phyloP scores from a whole-genome alignment of 768 basidiomycete species.

The Mycena latifolia region DNA sequence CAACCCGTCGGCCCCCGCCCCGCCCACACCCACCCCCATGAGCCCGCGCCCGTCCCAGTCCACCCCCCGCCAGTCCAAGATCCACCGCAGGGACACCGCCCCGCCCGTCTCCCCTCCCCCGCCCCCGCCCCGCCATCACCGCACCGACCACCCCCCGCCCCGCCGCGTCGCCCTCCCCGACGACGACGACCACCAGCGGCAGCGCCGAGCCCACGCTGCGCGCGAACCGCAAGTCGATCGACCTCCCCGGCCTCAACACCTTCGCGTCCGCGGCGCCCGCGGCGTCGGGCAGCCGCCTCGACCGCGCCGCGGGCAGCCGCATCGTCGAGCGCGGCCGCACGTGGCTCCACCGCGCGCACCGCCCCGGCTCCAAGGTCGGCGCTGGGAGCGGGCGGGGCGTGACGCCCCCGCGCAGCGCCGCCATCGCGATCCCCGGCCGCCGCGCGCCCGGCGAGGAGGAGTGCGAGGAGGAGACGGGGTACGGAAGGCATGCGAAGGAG shows the following conservation, averaged over 20 bases:
- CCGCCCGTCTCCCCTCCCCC: background rate
- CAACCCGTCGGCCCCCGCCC: background rate
- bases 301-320: conserved; percentile 1
- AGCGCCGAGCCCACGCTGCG: conserved; percentile 12
- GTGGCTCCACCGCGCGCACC: conserved; percentile 21
- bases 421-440: conserved; percentile 26
- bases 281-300: too few species aligned
- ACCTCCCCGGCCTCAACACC: conserved; percentile 36
- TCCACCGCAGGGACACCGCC: background rate
- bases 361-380: too few species aligned
- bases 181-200: too few species aligned
- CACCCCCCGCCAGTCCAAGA: background rate
- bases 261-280: conserved; percentile 15
- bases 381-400: too few species aligned
- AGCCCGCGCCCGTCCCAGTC: conserved; percentile 2
- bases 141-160: background rate
- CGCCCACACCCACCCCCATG: background rate
- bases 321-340: conserved; percentile 26
- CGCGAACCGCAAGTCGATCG: conserved; percentile 36
- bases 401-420: conserved; percentile 19
- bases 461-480: conserved; percentile 28
- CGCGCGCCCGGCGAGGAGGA: background rate
- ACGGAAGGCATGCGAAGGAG: conserved; percentile 25
- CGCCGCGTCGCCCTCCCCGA: too few species aligned
- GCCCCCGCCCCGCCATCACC: background rate